phyloP scores from a whole-genome alignment of 768 basidiomycete species.

The Pulveroboletus sp. region DNA sequence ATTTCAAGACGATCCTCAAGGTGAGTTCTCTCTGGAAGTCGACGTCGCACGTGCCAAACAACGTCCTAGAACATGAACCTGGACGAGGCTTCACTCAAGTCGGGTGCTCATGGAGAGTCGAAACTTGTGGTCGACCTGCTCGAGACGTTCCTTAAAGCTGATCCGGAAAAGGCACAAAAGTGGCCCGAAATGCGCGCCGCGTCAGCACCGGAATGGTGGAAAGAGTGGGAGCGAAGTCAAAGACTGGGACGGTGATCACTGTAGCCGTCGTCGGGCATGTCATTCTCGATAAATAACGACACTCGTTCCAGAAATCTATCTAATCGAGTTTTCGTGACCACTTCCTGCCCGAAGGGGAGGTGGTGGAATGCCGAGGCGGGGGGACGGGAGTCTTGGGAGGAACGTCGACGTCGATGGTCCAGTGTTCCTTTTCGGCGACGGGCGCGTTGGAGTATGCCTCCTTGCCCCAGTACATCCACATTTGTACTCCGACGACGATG shows the following conservation, averaged over 20 bases:
- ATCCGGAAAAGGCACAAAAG: conserved; percentile 17
- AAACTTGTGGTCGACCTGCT: conserved; percentile 18
- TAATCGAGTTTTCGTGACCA: conserved; percentile 76
- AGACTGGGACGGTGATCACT: conserved; percentile 5
- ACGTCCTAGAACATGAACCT: conserved; percentile 17
- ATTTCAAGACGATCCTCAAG: conserved; percentile 27
- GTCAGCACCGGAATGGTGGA: conserved; percentile 29
- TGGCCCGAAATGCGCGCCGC: conserved; percentile 25
- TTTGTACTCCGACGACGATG: conserved; percentile 74
- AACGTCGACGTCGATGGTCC: conserved; percentile 42
- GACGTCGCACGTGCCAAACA: neutral
- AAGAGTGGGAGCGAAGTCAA: conserved; percentile 27
- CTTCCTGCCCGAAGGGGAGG: conserved; percentile 54
- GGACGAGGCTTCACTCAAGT: conserved; percentile 13
- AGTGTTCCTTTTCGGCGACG: conserved; percentile 29
- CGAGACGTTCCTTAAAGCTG: conserved; percentile 24
- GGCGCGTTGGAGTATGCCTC: conserved; percentile 25
- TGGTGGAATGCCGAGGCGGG: conserved; percentile 38
- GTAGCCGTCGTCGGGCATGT: neutral
- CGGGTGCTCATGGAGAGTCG: conserved; percentile 8
- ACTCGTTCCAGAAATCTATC: conserved; percentile 17
- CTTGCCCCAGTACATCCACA: conserved; percentile 81
- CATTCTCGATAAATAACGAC: conserved; percentile 19
- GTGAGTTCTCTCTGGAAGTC: conserved; percentile 10
- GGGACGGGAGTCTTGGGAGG: conserved; percentile 40